phyloP scores from a whole-genome alignment of 305 asterid species.

The Solanum aculeatissimum region DNA sequence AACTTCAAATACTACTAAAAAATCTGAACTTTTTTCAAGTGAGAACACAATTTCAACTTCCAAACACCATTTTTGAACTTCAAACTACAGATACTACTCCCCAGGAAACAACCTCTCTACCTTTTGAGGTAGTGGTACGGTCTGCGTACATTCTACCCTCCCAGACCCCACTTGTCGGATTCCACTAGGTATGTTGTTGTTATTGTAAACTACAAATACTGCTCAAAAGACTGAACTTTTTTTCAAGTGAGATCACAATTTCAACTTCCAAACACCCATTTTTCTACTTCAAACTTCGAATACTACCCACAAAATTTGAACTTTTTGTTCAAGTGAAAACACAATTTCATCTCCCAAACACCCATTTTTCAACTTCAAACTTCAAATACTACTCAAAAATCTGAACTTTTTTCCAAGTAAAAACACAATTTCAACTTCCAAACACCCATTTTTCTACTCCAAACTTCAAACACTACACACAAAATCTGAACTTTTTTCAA shows the following conservation, averaged over 20 bases:
- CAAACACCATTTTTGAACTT: background rate
- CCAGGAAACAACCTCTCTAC: no score
- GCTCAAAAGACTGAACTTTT: no score
- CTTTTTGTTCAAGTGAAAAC: background rate
- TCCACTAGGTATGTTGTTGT: no score
- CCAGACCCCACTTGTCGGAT: no score
- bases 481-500: background rate
- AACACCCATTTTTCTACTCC: background rate
- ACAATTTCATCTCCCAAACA: no score
- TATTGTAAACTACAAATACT: background rate
- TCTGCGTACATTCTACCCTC: no score
- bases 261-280: no score
- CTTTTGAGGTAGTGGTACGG: no score
- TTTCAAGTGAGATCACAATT: background rate
- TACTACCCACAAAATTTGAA: background rate
- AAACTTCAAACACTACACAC: background rate
- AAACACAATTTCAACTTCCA: background rate
- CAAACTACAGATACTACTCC: background rate
- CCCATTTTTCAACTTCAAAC: no score
- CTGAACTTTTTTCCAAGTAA: background rate
- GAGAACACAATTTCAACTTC: no score
- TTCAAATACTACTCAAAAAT: background rate
- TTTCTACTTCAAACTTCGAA: background rate
- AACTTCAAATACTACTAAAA: no score
- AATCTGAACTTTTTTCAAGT: no score